Evolutionary conservation across 1,139 yeast species (phyloP), one percentile per base, ranked within the genome.

Genomic region (Blastobotrys capitulatus): DNA sequence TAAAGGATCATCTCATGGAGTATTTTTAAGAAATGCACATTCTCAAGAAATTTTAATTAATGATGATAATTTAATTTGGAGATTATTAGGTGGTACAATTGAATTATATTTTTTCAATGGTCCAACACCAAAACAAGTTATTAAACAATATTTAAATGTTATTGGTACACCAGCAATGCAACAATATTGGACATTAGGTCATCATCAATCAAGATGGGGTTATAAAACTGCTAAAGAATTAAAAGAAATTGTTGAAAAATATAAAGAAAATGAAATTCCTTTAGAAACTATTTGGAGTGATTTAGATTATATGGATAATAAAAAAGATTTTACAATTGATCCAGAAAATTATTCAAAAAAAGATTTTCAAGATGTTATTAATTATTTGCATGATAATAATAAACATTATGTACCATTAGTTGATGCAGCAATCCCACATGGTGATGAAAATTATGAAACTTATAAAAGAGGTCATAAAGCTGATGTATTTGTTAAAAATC

Each of bases 71-170:
- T 36, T 62, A 53, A 51, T 59, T 54, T 52, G 71, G 69, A 46
- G 67, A 54, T 26, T 53, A 6, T 38, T 58, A 12, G 60, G 62
- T 10, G 64, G 64, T 12, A 46, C 54, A 15, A 49, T 68, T 42
- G 72, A 68, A 49, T 60, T 68, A 27, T 68, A 66, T 55, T 63
- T 68, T 57, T 68, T 66, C 52, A 54, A 65, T 34, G 72, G 72
- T 2, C 68, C 70, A 3, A 54, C 62, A 26, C 66, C 70, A 16
- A 63, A 57, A 48, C 65, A 67, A 34, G 68, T 65, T 9, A 62
- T 65, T 37, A 52, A 55, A 27, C 71, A 68, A 54, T 60, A 59
- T 42, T 60, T 56, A 13, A 38, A 44, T 13, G 54, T 57, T 7
- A 51, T 60, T 40, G 71, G 71, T 2, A 57, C 63, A 20, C 64